Conservation (phyloP, 2,329 filamentous ascomycete species). For the Aspergillus aculeatinus region DNA sequence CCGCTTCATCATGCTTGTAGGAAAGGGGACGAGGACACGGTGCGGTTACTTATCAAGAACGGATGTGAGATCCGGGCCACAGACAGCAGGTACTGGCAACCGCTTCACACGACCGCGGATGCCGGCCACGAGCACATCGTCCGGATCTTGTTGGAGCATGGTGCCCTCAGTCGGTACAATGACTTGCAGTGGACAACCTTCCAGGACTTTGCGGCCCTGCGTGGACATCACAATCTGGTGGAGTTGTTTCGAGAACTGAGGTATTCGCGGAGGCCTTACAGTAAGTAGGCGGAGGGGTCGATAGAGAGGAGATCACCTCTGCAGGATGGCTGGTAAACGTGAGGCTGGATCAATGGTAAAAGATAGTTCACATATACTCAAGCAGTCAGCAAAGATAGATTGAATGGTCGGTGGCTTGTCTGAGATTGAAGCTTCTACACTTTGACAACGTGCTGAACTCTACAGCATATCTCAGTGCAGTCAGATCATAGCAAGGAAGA, state of each 20-base stretch:
- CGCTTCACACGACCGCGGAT: background rate
- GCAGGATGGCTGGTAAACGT: too few species aligned
- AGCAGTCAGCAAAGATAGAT: too few species aligned
- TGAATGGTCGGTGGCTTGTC: too few species aligned
- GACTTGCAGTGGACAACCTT: background rate
- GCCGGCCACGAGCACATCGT: background rate
- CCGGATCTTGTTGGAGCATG: background rate
- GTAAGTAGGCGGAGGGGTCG: too few species aligned
- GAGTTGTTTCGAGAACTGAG: slow-evolving; percentile 1
- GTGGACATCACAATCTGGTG: slow-evolving; percentile 7
- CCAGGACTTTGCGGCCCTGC: slow-evolving; percentile 1
- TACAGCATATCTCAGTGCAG: too few species aligned
- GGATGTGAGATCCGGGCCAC: background rate
- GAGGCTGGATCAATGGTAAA: too few species aligned
- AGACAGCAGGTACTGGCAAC: background rate
- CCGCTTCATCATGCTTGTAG: slow-evolving; percentile 5
- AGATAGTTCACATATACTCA: too few species aligned
- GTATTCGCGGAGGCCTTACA: background rate
- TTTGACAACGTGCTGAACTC: too few species aligned
- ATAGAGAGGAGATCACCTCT: too few species aligned
- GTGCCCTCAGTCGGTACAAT: background rate
- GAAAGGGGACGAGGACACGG: background rate
- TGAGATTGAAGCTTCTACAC: too few species aligned
- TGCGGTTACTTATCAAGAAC: background rate
- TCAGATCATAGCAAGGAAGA: too few species aligned